phyloP scores from a whole-genome alignment of 495 filamentous ascomycete species.

The Podospora fimiseda region DNA sequence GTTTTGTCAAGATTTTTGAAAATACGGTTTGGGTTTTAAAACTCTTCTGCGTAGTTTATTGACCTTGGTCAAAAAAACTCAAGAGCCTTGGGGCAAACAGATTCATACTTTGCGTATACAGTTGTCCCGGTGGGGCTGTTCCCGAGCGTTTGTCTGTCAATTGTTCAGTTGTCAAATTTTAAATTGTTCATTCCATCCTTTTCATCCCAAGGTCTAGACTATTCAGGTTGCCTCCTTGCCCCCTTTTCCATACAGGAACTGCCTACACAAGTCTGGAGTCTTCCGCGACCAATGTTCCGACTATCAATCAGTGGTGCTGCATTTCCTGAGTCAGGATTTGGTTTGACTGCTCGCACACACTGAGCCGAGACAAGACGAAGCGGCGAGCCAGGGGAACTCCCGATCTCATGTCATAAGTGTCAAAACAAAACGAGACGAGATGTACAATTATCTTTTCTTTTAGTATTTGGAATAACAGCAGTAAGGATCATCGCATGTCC shows the following conservation, averaged over 20 bases:
- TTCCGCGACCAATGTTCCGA: not conserved
- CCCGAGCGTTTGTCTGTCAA: too few species aligned
- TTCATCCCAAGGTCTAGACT: too few species aligned
- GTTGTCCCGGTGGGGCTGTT: too few species aligned
- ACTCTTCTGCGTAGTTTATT: too few species aligned
- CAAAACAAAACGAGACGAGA: not conserved
- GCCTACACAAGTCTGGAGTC: not conserved
- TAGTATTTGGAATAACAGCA: not conserved
- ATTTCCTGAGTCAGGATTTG: not conserved
- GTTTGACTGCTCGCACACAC: not conserved
- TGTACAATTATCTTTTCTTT: not conserved
- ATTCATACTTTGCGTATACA: too few species aligned
- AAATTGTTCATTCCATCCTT: too few species aligned
- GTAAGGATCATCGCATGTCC: not conserved
- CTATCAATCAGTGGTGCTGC: not conserved
- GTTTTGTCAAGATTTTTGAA: too few species aligned
- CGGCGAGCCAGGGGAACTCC: not conserved
- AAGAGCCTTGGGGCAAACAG: too few species aligned
- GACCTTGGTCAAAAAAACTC: too few species aligned
- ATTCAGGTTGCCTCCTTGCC: not conserved
- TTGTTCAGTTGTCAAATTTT: too few species aligned
- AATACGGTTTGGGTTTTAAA: too few species aligned
- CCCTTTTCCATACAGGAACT: not conserved
- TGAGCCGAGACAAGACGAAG: not conserved
- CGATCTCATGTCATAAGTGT: not conserved